These are phyloP conservation scores for Dendrobium nobile DNA, from an alignment of 106 monocot species.

Conservation along the genomic window DNA sequence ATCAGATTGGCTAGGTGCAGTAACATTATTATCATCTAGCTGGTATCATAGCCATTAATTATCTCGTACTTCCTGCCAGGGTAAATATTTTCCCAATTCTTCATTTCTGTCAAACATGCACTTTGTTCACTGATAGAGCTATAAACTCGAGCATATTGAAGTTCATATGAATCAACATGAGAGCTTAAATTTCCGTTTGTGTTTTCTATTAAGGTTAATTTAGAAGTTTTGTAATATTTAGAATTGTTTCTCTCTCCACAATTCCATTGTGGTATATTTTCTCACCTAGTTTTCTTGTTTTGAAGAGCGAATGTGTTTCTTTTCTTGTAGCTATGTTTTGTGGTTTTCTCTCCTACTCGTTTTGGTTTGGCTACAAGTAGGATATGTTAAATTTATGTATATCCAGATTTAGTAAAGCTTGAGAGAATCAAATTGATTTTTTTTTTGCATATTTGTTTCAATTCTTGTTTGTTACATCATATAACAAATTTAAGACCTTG, in stretches of 20 bases:
- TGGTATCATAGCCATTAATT: slow-evolving; percentile 52
- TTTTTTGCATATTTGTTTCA: too few relatives aligned
- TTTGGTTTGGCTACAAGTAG: too few relatives aligned
- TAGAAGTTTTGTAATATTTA: not conserved
- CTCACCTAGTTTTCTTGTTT: not conserved
- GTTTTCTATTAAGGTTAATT: slow-evolving; percentile 12
- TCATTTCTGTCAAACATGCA: slow-evolving; percentile 29
- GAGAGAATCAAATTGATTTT: too few relatives aligned
- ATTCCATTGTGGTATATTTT: not conserved
- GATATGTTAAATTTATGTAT: too few relatives aligned
- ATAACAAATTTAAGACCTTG: too few relatives aligned
- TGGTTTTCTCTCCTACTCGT: too few relatives aligned
- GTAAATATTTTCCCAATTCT: slow-evolving; percentile 79
- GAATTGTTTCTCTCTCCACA: not conserved
- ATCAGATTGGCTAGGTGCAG: slow-evolving; percentile 16
- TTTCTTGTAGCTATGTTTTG: not conserved
- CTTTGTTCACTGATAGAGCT: slow-evolving; percentile 10
- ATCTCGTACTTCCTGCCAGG: slow-evolving; percentile 91
- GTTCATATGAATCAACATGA: not conserved
- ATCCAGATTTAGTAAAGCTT: too few relatives aligned
- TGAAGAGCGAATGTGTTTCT: not conserved
- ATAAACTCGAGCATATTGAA: slow-evolving; percentile 12
- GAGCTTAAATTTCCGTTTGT: slow-evolving; percentile 12
- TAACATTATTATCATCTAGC: slow-evolving; percentile 31
- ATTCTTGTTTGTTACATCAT: too few relatives aligned